Percentiles rank a stretch among this genome's conserved stretches.
Conservation (phyloP, 331 rosid genomes). For the Quercus tomentella region DNA sequence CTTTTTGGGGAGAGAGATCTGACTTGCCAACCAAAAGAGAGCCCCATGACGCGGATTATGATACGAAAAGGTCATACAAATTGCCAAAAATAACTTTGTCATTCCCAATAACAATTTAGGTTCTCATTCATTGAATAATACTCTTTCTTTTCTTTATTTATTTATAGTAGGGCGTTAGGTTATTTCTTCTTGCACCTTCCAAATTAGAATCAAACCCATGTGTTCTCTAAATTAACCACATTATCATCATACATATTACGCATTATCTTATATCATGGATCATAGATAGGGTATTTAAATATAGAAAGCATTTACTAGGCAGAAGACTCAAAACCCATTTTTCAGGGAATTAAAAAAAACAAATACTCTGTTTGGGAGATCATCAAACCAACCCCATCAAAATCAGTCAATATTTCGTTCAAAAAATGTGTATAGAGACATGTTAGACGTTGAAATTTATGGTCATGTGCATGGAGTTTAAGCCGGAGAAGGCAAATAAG, state of each 20-base stretch:
- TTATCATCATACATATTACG: neutral
- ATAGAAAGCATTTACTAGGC: neutral
- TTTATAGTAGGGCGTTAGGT: neutral
- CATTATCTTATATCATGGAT: neutral
- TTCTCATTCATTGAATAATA: neutral
- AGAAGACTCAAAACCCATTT: neutral
- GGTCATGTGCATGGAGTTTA: neutral
- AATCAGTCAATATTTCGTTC: neutral
- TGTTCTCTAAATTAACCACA: conserved; percentile 23
- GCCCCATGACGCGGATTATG: neutral
- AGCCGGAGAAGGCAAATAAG: neutral
- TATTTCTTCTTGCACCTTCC: conserved; percentile 27
- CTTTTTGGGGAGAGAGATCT: neutral
- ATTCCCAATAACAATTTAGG: neutral
- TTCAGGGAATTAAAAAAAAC: neutral
- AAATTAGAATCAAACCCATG: conserved; percentile 7
- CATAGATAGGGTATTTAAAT: too few species aligned
- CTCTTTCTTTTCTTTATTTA: neutral
- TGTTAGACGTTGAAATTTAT: neutral
- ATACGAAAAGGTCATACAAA: neutral
- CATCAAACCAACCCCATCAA: conserved; percentile 2
- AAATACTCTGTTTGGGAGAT: neutral
- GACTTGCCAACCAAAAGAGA: conserved; percentile 22
- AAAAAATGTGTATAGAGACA: neutral
- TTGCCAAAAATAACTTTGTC: conserved; percentile 6